Evolutionary conservation across 495 filamentous ascomycete genomes (phyloP).

Genomic region (Rhypophila decipiens): DNA sequence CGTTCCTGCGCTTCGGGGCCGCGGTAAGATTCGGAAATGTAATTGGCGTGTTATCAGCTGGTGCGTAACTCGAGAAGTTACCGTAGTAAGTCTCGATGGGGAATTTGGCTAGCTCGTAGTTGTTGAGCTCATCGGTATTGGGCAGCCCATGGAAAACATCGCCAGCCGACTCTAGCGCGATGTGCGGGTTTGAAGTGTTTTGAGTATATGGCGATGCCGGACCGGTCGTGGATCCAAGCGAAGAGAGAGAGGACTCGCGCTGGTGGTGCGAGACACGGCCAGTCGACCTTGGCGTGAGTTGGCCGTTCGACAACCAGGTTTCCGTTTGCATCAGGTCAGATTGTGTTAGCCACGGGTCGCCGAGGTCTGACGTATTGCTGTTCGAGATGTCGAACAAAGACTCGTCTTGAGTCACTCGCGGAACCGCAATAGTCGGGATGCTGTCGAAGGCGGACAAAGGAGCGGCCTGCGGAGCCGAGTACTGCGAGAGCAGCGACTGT

Average conservation of each 20-base stretch:
- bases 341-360: constrained; percentile 18
- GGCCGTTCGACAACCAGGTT: constrained; percentile 30
- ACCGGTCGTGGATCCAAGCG: constrained; percentile 46
- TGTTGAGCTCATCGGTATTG: constrained; percentile 32
- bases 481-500: constrained; percentile 23
- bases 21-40: constrained; percentile 22
- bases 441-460: constrained; percentile 38
- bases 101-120: constrained; percentile 36
- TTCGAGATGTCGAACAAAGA: constrained; percentile 26
- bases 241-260: constrained; percentile 50
- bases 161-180: constrained; percentile 38
- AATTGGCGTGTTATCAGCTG: constrained; percentile 13
- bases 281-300: constrained; percentile 34
- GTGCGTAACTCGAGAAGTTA: constrained; percentile 20
- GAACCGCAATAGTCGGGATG: constrained; percentile 24
- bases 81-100: constrained; percentile 30
- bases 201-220: constrained; percentile 49
- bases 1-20: constrained; percentile 25
- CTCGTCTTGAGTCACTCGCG: constrained; percentile 20
- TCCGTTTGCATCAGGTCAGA: constrained; percentile 40
- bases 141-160: constrained; percentile 33
- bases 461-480: constrained; percentile 16
- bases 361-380: constrained; percentile 18
- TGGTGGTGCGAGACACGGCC: constrained; percentile 44
- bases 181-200: constrained; percentile 47